Evolutionary conservation across 441 rosid genomes (phyloP).

Genomic region (Metrosideros polymorpha): DNA sequence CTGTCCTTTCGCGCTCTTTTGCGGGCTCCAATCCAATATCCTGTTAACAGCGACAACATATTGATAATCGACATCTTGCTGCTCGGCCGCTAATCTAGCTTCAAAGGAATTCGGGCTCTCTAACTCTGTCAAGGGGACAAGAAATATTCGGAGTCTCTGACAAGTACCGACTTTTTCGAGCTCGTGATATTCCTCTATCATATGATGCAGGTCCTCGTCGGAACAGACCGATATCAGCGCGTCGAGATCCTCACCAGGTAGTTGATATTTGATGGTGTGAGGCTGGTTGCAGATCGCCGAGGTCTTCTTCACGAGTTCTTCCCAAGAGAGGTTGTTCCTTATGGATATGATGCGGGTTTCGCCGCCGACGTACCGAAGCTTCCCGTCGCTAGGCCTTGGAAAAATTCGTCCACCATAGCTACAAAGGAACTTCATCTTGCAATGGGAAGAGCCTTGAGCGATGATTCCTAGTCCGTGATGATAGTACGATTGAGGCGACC

Average conservation of each 20-base stretch:
- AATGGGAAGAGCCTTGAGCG: constrained; percentile 15
- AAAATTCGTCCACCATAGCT: constrained; percentile 59
- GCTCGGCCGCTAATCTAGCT: constrained; percentile 20
- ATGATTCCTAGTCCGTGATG: constrained; percentile 17
- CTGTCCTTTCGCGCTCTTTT: constrained; percentile 44
- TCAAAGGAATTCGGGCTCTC: constrained; percentile 36
- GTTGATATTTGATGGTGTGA: constrained; percentile 51
- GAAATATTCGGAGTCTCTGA: constrained; percentile 47
- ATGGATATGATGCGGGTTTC: constrained; percentile 50
- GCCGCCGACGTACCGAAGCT: constrained; percentile 58
- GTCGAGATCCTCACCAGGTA: constrained; percentile 65
- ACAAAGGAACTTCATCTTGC: constrained; percentile 48
- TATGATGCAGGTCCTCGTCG: constrained; percentile 48
- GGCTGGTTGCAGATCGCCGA: constrained; percentile 34
- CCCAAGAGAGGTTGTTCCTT: constrained; percentile 25
- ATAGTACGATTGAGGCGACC: constrained; percentile 30
- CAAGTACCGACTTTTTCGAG: constrained; percentile 34
- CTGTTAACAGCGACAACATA: constrained; percentile 52
- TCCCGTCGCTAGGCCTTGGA: constrained; percentile 49
- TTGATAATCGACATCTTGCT: constrained; percentile 28
- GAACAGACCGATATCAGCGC: constrained; percentile 50
- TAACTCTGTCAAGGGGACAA: constrained; percentile 23
- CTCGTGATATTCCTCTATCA: constrained; percentile 58
- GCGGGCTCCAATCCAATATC: constrained; percentile 42
- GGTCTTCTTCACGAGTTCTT: constrained; percentile 38